Conservation (phyloP, 1,139 yeast genomes). For the Yamadazyma songkhlaensis region DNA sequence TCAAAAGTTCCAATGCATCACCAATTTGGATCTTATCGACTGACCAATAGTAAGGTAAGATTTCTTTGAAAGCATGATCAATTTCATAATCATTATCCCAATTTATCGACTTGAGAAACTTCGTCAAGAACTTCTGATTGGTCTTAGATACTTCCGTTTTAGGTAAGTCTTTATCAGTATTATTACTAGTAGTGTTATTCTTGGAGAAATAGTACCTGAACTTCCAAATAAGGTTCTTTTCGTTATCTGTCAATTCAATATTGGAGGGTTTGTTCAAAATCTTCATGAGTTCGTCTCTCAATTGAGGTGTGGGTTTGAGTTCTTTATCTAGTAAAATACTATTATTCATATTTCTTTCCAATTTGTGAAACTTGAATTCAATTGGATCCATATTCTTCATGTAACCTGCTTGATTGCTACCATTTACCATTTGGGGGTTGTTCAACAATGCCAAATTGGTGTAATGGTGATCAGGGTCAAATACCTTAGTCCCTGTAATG, state of each 20-base stretch:
- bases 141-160: constrained; percentile 27
- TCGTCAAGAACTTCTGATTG: constrained; percentile 57
- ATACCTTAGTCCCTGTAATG: constrained; percentile 27
- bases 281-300: constrained; percentile 67
- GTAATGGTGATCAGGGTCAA: constrained; percentile 40
- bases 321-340: constrained; percentile 78
- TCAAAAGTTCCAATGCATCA: constrained; percentile 85
- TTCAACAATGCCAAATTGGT: constrained; percentile 10
- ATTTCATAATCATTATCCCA: constrained; percentile 86
- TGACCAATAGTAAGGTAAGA: constrained; percentile 44
- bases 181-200: constrained; percentile 34
- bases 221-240: constrained; percentile 88
- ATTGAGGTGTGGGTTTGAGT: constrained; percentile 82
- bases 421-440: constrained; percentile 4
- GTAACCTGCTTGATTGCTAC: constrained; percentile 1
- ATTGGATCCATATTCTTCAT: constrained; percentile 59
- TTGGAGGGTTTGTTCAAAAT: constrained; percentile 82
- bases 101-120: constrained; percentile 81
- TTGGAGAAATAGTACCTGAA: constrained; percentile 82
- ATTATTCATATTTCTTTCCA: constrained; percentile 76
- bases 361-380: constrained; percentile 78
- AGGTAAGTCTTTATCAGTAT: constrained; percentile 6
- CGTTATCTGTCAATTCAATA: constrained; percentile 74
- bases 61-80: constrained; percentile 66
- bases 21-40: constrained; percentile 81